A percentile compares a stretch with the other conserved stretches of the same genome.
Evolutionary conservation across 495 filamentous ascomycete species (phyloP).

Genomic region (Letharia columbiana): DNA sequence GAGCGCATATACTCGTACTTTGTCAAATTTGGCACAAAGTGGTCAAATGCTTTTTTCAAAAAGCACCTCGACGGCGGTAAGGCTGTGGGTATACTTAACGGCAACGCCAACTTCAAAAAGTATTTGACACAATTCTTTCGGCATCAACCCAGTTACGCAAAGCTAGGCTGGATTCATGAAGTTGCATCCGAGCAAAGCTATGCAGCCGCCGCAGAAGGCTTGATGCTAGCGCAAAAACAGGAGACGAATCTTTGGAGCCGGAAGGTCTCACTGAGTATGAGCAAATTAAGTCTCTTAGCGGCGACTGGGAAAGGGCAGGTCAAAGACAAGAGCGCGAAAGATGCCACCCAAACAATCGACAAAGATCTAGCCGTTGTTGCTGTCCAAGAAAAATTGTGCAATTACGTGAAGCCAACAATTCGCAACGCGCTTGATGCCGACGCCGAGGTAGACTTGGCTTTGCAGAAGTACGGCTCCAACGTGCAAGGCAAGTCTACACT

Average conservation of each 20-base stretch:
- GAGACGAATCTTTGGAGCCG: conserved; percentile 79
- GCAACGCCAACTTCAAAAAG: conserved; percentile 50
- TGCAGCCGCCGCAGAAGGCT: conserved; percentile 53
- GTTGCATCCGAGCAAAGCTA: conserved; percentile 65
- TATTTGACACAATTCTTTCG: conserved; percentile 70
- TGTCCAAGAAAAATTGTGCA: conserved; percentile 67
- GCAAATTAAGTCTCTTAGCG: conserved; percentile 70
- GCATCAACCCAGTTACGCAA: conserved; percentile 55
- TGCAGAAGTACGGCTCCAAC: conserved; percentile 54
- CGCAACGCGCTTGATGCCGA: conserved; percentile 64
- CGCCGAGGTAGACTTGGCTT: conserved; percentile 64
- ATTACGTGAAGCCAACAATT: conserved; percentile 48
- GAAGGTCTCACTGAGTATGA: conserved; percentile 81
- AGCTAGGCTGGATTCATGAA: conserved; percentile 93
- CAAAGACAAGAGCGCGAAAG: conserved; percentile 26
- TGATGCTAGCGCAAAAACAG: conserved; percentile 54
- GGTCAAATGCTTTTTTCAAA: conserved; percentile 73
- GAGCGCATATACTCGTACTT: conserved; percentile 55
- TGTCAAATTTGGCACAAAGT: conserved; percentile 60
- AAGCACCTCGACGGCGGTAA: conserved; percentile 58
- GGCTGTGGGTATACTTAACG: conserved; percentile 58
- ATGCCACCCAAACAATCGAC: conserved; percentile 43
- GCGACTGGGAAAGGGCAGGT: conserved; percentile 35
- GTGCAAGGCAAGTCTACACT: conserved; percentile 55
- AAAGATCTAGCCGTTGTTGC: conserved; percentile 54